Evolutionary conservation across 2,329 filamentous ascomycete genomes (phyloP).

Genomic region (Penicillium vulpinum): DNA sequence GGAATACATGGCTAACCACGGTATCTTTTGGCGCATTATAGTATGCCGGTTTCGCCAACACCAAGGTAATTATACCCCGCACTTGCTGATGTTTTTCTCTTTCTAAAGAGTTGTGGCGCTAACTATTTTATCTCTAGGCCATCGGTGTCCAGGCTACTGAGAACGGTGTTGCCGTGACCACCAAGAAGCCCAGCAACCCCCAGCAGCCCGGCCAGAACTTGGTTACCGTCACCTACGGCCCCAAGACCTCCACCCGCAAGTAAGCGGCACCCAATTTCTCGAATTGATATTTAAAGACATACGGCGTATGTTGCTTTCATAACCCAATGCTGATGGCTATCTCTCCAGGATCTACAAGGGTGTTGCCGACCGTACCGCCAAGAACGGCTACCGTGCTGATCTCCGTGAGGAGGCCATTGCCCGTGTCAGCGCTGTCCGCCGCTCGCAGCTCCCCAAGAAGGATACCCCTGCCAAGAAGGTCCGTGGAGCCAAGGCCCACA

Average conservation of each 20-base stretch:
- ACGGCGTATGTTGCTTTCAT: neutral
- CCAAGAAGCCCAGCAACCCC: conserved; percentile 74
- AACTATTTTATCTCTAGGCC: conserved; percentile 56
- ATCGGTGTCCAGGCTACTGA: conserved; percentile 74
- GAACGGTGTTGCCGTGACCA: conserved; percentile 76
- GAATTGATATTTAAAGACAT: too few relatives aligned
- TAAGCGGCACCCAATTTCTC: conserved; percentile 47
- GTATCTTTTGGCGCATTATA: conserved; percentile 40
- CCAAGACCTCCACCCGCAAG: conserved; percentile 76
- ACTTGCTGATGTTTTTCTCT: conserved; percentile 8
- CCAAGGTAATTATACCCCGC: conserved; percentile 65
- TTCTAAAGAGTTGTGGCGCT: neutral
- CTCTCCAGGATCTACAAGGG: conserved; percentile 76
- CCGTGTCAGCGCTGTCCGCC: conserved; percentile 82
- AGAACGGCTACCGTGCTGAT: conserved; percentile 81
- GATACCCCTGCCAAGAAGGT: conserved; percentile 70
- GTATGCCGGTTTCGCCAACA: conserved; percentile 91
- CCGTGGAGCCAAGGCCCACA: conserved; percentile 75
- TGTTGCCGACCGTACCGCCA: conserved; percentile 78
- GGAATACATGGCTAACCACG: conserved; percentile 24
- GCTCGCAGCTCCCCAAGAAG: conserved; percentile 77
- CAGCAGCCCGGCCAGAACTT: conserved; percentile 71
- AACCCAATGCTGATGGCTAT: conserved; percentile 4
- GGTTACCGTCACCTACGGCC: conserved; percentile 67
- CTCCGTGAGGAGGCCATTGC: conserved; percentile 76